Percentiles rank a stretch among this genome's conserved stretches.
phyloP scores from a whole-genome alignment of 2,329 filamentous ascomycete species.

The Exophiala mesophila region DNA sequence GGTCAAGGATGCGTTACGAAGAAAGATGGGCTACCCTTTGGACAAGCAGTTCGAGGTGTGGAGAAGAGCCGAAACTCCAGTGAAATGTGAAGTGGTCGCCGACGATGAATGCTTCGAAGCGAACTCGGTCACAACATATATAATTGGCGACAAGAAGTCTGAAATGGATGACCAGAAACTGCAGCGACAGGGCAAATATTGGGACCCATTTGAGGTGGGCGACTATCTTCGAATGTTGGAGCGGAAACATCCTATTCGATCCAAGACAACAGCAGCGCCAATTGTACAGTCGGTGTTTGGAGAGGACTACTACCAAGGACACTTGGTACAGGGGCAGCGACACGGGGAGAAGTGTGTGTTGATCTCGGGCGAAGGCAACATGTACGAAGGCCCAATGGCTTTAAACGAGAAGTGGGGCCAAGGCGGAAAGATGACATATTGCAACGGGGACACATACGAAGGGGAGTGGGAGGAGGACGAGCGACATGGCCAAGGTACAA shows the following conservation, averaged over 20 bases:
- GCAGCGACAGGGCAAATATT: conserved; percentile 30
- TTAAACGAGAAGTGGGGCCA: conserved; percentile 51
- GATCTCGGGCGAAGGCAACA: conserved; percentile 50
- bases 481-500: conserved; percentile 53
- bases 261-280: conserved; percentile 18
- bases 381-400: conserved; percentile 53
- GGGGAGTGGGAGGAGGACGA: conserved; percentile 44
- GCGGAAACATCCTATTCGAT: conserved; percentile 20
- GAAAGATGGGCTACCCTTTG: conserved; percentile 34
- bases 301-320: conserved; percentile 51
- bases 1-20: conserved; percentile 39
- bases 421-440: conserved; percentile 52
- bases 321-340: conserved; percentile 44
- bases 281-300: conserved; percentile 50
- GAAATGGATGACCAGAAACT: conserved; percentile 28
- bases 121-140: conserved; percentile 34
- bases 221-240: conserved; percentile 20
- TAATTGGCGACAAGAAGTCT: conserved; percentile 38
- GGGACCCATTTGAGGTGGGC: conserved; percentile 16
- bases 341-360: conserved; percentile 51
- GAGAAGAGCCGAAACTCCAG: conserved; percentile 33
- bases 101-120: conserved; percentile 22
- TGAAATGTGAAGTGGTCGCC: conserved; percentile 33
- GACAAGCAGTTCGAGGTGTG: conserved; percentile 41
- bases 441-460: conserved; percentile 47